phyloP scores from a whole-genome alignment of 2,329 filamentous ascomycete species.

The Dactylonectria macrodidyma region DNA sequence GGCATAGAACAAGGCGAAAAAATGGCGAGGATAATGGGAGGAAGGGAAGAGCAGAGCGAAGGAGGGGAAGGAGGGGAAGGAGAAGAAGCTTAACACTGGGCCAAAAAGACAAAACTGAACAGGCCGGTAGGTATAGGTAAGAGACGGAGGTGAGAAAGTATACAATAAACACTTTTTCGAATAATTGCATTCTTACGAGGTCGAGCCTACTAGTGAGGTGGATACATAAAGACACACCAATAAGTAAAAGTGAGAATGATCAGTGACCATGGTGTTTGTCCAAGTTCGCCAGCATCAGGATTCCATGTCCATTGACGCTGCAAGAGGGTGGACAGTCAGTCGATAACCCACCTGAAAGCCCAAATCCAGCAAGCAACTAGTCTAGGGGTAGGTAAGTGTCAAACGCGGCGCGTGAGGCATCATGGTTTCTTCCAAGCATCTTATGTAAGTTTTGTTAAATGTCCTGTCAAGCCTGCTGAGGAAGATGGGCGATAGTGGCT shows the following conservation, averaged over 20 bases:
- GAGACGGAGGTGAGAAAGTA: not conserved
- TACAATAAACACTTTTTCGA: not conserved
- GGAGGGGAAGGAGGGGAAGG: not conserved
- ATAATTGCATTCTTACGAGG: not conserved
- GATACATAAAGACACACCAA: not conserved
- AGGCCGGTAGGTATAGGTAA: no score
- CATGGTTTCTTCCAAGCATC: not conserved
- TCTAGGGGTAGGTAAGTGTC: not conserved
- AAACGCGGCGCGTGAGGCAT: slow-evolving; percentile 5
- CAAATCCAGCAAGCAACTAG: not conserved
- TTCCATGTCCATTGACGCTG: slow-evolving; percentile 3
- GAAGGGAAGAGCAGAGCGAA: not conserved
- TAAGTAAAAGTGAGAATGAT: no score
- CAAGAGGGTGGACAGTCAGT: slow-evolving; percentile 1
- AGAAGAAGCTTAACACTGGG: not conserved
- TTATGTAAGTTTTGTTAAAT: slow-evolving; percentile 6
- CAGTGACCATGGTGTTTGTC: not conserved
- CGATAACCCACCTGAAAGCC: not conserved
- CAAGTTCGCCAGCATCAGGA: not conserved
- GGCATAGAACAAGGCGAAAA: not conserved
- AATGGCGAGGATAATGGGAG: not conserved
- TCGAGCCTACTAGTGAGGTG: not conserved
- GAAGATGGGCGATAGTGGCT: slow-evolving; percentile 1
- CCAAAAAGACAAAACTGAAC: no score
- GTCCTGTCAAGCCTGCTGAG: slow-evolving; percentile 10